A percentile compares a stretch with the other conserved stretches of the same genome.
Conservation (phyloP, 2,329 filamentous ascomycete species). For the Colletotrichum musae region DNA sequence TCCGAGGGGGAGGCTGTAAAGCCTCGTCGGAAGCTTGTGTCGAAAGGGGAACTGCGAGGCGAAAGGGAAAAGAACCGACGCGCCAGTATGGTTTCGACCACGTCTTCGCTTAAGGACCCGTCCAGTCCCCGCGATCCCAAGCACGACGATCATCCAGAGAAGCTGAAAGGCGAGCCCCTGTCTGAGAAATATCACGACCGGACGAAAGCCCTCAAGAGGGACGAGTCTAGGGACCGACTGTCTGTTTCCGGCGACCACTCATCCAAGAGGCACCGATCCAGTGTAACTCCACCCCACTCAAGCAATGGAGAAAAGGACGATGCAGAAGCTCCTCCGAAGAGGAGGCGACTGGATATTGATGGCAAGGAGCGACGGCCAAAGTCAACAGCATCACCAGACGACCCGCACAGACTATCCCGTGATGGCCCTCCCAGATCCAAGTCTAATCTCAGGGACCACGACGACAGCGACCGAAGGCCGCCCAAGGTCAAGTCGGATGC, state of each 20-base stretch:
- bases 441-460: constrained; percentile 55
- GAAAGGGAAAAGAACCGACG: constrained; percentile 72
- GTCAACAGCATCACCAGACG: constrained; percentile 61
- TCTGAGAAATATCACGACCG: constrained; percentile 72
- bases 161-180: constrained; percentile 57
- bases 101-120: constrained; percentile 67
- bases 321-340: constrained; percentile 66
- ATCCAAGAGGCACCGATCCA: constrained; percentile 72
- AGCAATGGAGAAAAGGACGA: constrained; percentile 68
- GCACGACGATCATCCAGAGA: constrained; percentile 65
- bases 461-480: constrained; percentile 52
- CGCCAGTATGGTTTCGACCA: constrained; percentile 69
- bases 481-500: constrained; percentile 53
- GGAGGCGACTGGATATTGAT: constrained; percentile 70
- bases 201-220: constrained; percentile 72
- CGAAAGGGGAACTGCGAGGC: constrained; percentile 73
- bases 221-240: constrained; percentile 71
- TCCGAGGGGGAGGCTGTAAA: constrained; percentile 72
- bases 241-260: constrained; percentile 65
- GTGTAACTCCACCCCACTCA: constrained; percentile 70
- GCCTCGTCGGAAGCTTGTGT: constrained; percentile 74
- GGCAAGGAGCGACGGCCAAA: constrained; percentile 64
- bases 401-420: constrained; percentile 49
- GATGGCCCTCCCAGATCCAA: constrained; percentile 46
- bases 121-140: constrained; percentile 66